These are phyloP conservation scores for Moricandia moricandioides DNA, from an alignment of 345 rosid genomes.

Conservation along the genomic window DNA sequence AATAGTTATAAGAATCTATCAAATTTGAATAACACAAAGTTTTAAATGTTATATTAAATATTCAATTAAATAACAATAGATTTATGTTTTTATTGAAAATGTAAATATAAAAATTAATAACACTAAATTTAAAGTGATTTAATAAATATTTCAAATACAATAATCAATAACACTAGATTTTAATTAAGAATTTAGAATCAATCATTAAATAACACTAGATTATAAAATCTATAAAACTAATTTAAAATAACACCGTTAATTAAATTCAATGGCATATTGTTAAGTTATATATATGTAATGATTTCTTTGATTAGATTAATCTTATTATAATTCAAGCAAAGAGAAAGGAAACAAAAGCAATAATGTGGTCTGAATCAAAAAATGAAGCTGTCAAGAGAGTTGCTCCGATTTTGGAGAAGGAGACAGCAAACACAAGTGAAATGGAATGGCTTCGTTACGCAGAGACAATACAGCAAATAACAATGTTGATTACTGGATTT, in stretches of 20 bases:
- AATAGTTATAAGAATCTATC: too few relatives aligned
- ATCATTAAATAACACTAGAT: neutral
- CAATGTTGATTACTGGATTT: neutral
- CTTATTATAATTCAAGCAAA: neutral
- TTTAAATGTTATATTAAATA: too few relatives aligned
- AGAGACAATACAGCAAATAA: neutral
- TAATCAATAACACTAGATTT: neutral
- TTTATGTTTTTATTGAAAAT: too few relatives aligned
- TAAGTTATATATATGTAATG: neutral
- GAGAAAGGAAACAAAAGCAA: neutral
- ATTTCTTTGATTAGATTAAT: neutral
- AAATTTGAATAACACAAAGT: too few relatives aligned
- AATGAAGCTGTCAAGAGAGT: neutral
- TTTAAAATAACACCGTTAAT: neutral
- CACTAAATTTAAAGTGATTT: neutral
- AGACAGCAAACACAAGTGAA: neutral
- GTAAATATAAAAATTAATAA: neutral
- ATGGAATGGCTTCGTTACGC: conserved; percentile 1
- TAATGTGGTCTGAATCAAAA: neutral
- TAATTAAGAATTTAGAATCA: neutral
- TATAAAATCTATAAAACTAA: neutral
- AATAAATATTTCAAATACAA: neutral
- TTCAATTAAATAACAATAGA: too few relatives aligned
- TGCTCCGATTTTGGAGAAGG: neutral
- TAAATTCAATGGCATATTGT: neutral